phyloP scores from a whole-genome alignment of 345 rosid species.

The Aquilaria malaccensis region DNA sequence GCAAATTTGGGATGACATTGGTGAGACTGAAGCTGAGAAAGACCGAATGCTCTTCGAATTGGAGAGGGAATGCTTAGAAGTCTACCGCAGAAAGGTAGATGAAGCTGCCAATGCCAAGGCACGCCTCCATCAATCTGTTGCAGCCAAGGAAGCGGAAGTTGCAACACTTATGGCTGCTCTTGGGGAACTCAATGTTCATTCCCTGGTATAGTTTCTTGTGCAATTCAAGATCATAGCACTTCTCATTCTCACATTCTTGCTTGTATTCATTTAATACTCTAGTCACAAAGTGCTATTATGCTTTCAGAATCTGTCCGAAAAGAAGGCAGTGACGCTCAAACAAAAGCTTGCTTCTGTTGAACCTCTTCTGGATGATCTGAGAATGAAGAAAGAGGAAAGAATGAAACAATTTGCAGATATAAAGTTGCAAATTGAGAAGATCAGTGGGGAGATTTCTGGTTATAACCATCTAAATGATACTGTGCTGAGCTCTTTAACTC shows the following conservation, averaged over 20 bases:
- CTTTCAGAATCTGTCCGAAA: constrained; percentile 49
- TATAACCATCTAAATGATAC: constrained; percentile 35
- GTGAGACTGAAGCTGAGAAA: constrained; percentile 82
- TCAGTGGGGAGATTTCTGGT: constrained; percentile 75
- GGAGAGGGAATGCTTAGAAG: constrained; percentile 91
- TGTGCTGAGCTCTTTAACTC: constrained; percentile 30
- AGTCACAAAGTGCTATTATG: not conserved
- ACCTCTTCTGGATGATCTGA: constrained; percentile 75
- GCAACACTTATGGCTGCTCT: constrained; percentile 89
- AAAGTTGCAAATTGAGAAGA: constrained; percentile 72
- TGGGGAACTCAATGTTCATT: constrained; percentile 64
- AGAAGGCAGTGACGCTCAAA: constrained; percentile 55
- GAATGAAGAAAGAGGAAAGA: constrained; percentile 72
- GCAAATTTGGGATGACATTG: constrained; percentile 98
- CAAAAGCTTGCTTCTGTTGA: constrained; percentile 69
- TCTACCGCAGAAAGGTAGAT: constrained; percentile 84
- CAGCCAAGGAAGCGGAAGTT: constrained; percentile 89
- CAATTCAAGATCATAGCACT: not conserved
- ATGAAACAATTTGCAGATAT: constrained; percentile 67
- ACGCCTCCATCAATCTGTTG: constrained; percentile 85
- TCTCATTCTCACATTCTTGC: constrained; percentile 7
- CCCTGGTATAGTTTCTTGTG: constrained; percentile 36
- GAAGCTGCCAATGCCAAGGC: constrained; percentile 91
- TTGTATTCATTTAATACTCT: not conserved
- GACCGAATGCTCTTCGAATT: constrained; percentile 76